A percentile compares a stretch with the other conserved stretches of the same genome.
These are phyloP conservation scores for Nectriaceae sp. DNA, from an alignment of 2,329 filamentous ascomycete species.

Conservation along the genomic window DNA sequence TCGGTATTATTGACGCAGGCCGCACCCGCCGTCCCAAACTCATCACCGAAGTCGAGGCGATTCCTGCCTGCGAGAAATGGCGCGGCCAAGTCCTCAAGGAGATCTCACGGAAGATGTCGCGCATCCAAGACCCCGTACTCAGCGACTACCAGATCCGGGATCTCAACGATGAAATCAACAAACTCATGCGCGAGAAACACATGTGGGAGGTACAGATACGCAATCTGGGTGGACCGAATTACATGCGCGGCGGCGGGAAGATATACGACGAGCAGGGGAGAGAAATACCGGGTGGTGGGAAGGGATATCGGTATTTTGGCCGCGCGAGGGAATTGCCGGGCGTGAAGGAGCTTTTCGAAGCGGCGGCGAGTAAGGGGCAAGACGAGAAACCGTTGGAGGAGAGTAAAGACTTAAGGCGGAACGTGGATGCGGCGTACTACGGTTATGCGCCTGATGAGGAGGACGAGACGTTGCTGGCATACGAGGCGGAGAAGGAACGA, in stretches of 20 bases:
- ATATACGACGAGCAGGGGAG: constrained; percentile 74
- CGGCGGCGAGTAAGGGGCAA: constrained; percentile 60
- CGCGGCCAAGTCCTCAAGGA: constrained; percentile 96
- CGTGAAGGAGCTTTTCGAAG: constrained; percentile 94
- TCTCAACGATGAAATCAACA: constrained; percentile 99
- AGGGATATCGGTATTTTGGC: constrained; percentile 94
- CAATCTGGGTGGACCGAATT: constrained; percentile 95
- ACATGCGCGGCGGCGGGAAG: constrained; percentile 75
- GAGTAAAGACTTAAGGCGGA: constrained; percentile 68
- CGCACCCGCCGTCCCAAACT: constrained; percentile 87
- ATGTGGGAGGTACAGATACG: constrained; percentile 98
- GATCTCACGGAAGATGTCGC: constrained; percentile 93
- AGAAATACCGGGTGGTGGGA: constrained; percentile 74
- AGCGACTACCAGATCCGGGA: constrained; percentile 97
- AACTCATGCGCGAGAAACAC: constrained; percentile 97
- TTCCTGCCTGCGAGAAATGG: constrained; percentile 95
- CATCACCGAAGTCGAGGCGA: constrained; percentile 82
- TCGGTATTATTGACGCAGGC: constrained; percentile 92
- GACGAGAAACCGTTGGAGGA: constrained; percentile 66
- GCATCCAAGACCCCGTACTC: constrained; percentile 89
- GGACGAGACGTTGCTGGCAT: constrained; percentile 75
- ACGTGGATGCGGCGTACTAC: constrained; percentile 93
- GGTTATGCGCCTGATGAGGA: constrained; percentile 94
- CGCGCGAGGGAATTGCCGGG: constrained; percentile 86
- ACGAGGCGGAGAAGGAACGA: constrained; percentile 81